Base-by-base conservation (phyloP, 768 basidiomycete genomes). In the Boletus rufocinnamomeus region DNA sequence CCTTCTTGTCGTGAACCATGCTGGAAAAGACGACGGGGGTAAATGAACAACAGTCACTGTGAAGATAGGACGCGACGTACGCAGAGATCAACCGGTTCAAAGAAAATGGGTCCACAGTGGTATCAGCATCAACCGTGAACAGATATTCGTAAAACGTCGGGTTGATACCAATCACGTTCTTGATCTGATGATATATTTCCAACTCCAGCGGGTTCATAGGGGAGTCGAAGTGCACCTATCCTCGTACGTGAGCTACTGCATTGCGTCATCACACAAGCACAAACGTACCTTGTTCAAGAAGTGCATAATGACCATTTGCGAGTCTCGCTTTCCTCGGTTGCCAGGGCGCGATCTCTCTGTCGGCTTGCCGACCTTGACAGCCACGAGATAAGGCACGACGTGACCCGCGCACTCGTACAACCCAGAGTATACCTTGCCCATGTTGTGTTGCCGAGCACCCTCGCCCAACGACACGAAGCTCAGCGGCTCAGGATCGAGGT, bases 101-200 rank as follows among this genome's bases (percentile, higher is more conserved):
- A 2, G 94, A 93, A 63, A 88, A 77, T 25, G 92, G 88, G 53
- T 94, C 87, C 38, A 96, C 95, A 10, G 89, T 91, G 2, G 97
- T 99, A 81, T 97, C 94, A 61, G 95, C 94, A 74, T 97, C 94
- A 43, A 97, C 85, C 71, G 86, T 94, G 77, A 96, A 90, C 60
- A 95, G 64, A 67, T 95, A 98, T 75, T 98, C 97, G 75, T 98
- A 99, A 77, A 98, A 98, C 0, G 93, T 88, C 3, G 96, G 97
- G 75, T 99, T 97, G 68, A 99, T 94, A 74, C 97, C 97, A 66
- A 99, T 98, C 54, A 98, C 95, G 68, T 99, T 99, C 83, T 98
- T 94, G 82, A 98, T 95, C 75, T 99, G 97, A 72, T 98, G 97
- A 70, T 95, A 98, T 79, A 99, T 96, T 78, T 99, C 97, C 53